Evolutionary conservation across 2,329 filamentous ascomycete species (phyloP).

Genomic region (Byssochlamys sp.): DNA sequence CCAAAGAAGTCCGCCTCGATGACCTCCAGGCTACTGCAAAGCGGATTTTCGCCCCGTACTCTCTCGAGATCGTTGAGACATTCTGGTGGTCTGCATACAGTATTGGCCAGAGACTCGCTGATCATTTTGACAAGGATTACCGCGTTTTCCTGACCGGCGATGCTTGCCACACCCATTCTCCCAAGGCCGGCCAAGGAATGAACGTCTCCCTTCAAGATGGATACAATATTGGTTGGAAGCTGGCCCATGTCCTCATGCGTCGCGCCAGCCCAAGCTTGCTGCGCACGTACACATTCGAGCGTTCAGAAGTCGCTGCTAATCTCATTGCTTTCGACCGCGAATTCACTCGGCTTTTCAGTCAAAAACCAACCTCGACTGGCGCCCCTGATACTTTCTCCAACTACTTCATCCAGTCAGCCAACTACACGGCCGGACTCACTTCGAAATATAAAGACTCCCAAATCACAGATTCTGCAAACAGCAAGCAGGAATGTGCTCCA

Average conservation of each 20-base stretch:
- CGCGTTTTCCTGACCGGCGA: slow-evolving; percentile 62
- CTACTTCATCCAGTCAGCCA: slow-evolving; percentile 48
- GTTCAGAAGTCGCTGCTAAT: slow-evolving; percentile 45
- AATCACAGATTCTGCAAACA: slow-evolving; percentile 32
- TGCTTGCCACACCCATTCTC: slow-evolving; percentile 59
- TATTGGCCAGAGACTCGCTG: slow-evolving; percentile 61
- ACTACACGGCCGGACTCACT: slow-evolving; percentile 53
- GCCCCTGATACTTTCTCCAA: slow-evolving; percentile 45
- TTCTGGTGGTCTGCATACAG: slow-evolving; percentile 60
- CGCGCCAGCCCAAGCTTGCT: slow-evolving; percentile 36
- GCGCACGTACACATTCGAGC: slow-evolving; percentile 46
- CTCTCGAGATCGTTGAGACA: slow-evolving; percentile 29
- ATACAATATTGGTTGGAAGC: slow-evolving; percentile 54
- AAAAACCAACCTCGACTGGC: slow-evolving; percentile 25
- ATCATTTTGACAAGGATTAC: slow-evolving; percentile 55
- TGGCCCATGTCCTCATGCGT: slow-evolving; percentile 41
- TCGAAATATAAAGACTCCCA: slow-evolving; percentile 44
- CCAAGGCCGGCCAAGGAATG: slow-evolving; percentile 59
- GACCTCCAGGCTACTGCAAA: slow-evolving; percentile 46
- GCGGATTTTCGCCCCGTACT: slow-evolving; percentile 47
- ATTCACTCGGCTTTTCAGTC: slow-evolving; percentile 46
- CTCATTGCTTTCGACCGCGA: slow-evolving; percentile 53
- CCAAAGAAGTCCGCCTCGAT: slow-evolving; percentile 44
- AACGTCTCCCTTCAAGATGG: slow-evolving; percentile 48
- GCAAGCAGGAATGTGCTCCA: slow-evolving; percentile 26